These are phyloP conservation scores for Pestalotiopsis sp. DNA, from an alignment of 2,329 filamentous ascomycete genomes.

Conservation along the genomic window DNA sequence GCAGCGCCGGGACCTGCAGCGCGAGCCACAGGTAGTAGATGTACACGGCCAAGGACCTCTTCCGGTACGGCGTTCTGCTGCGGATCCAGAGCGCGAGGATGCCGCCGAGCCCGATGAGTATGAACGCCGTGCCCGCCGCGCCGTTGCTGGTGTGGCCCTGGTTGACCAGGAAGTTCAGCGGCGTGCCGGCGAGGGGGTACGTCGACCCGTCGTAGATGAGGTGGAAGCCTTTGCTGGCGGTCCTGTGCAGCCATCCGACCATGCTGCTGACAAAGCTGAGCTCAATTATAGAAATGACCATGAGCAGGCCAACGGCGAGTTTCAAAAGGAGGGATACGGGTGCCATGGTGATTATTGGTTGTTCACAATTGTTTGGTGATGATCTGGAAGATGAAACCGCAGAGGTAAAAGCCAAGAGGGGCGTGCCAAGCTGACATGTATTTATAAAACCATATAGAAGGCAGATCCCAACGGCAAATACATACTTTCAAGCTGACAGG, in stretches of 20 bases:
- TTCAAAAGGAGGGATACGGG: conserved; percentile 20
- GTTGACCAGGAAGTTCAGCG: conserved; percentile 37
- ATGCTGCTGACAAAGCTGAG: conserved; percentile 41
- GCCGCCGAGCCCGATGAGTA: conserved; percentile 37
- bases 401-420: neutral
- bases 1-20: conserved; percentile 34
- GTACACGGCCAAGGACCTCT: conserved; percentile 12
- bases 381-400: neutral
- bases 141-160: conserved; percentile 45
- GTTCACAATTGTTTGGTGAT: neutral
- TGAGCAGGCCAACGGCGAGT: conserved; percentile 34
- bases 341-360: neutral
- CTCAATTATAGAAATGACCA: conserved; percentile 41
- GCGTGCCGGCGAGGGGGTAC: conserved; percentile 32
- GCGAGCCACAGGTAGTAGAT: conserved; percentile 39
- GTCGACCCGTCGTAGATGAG: conserved; percentile 25
- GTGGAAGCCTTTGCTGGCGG: conserved; percentile 29
- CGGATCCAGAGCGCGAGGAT: conserved; percentile 33
- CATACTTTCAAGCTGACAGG: neutral
- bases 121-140: conserved; percentile 40
- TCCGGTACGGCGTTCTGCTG: conserved; percentile 21
- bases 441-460: neutral
- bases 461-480: neutral
- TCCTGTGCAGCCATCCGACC: conserved; percentile 39
- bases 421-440: neutral